phyloP scores from a whole-genome alignment of 441 rosid genomes.

The Capsella rubella region DNA sequence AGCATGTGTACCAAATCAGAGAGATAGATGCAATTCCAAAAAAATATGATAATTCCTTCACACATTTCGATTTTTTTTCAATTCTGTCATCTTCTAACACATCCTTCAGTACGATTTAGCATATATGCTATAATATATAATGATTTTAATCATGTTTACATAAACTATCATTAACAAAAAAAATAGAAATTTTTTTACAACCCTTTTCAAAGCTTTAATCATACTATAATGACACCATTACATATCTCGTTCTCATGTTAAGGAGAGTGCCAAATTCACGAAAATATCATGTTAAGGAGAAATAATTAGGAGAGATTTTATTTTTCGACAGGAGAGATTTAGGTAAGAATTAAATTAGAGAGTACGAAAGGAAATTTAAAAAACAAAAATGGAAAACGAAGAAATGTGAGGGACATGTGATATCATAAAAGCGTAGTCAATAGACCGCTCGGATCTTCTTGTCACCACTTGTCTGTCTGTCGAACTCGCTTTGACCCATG shows the following conservation, averaged over 20 bases:
- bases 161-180: too few species aligned
- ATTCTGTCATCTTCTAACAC: neutral
- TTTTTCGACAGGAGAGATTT: constrained; percentile 25
- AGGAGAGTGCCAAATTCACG: constrained; percentile 20
- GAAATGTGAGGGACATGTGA: constrained; percentile 53
- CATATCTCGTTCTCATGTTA: neutral
- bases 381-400: constrained; percentile 18
- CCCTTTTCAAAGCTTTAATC: constrained; percentile 22
- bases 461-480: constrained; percentile 44
- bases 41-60: neutral
- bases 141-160: too few species aligned
- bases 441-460: constrained; percentile 47
- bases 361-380: constrained; percentile 21
- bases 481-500: constrained; percentile 40
- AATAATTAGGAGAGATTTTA: constrained; percentile 21
- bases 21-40: constrained; percentile 22
- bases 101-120: neutral
- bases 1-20: constrained; percentile 32
- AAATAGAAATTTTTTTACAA: too few species aligned
- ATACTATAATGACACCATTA: constrained; percentile 31
- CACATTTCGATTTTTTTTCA: neutral
- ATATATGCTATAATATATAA: too few species aligned
- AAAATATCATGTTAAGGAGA: constrained; percentile 1
- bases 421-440: constrained; percentile 54
- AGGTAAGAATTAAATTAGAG: constrained; percentile 30